Evolutionary conservation across 177 flowering plant genomes (phyloP).

Genomic region (Vitis hybrid): DNA sequence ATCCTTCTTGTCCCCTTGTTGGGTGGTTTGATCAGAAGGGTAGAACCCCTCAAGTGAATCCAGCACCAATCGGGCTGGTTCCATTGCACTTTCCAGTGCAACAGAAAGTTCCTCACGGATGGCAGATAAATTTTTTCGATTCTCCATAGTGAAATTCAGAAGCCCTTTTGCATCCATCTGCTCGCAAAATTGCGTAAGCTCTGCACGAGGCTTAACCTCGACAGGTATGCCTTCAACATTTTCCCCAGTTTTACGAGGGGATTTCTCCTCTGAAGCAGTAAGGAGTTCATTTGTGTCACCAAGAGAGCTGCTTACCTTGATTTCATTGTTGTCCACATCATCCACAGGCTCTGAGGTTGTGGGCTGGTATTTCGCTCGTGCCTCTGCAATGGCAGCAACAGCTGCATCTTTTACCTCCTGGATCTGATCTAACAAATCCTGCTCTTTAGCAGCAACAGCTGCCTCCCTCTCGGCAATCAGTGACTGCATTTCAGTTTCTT

Average conservation of each 20-base stretch:
- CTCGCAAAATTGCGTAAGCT: slow-evolving; percentile 62
- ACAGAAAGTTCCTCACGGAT: slow-evolving; percentile 57
- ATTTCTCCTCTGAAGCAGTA: slow-evolving; percentile 36
- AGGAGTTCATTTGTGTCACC: slow-evolving; percentile 39
- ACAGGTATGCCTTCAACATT: slow-evolving; percentile 35
- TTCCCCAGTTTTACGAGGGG: slow-evolving; percentile 44
- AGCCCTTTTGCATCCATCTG: slow-evolving; percentile 79
- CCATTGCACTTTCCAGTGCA: slow-evolving; percentile 68
- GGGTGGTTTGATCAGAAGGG: slow-evolving; percentile 44
- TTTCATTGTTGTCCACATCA: slow-evolving; percentile 30
- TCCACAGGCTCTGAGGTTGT: slow-evolving; percentile 30
- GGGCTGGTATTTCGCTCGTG: slow-evolving; percentile 35
- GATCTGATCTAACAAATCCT: slow-evolving; percentile 46
- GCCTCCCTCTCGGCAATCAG: slow-evolving; percentile 51
- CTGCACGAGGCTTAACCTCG: slow-evolving; percentile 61
- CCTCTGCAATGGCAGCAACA: slow-evolving; percentile 52
- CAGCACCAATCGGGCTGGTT: slow-evolving; percentile 73
- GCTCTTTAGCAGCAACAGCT: slow-evolving; percentile 57
- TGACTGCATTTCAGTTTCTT: slow-evolving; percentile 35
- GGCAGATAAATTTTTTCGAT: slow-evolving; percentile 37
- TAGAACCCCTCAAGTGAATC: slow-evolving; percentile 65
- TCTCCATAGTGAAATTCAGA: slow-evolving; percentile 52
- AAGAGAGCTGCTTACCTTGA: slow-evolving; percentile 60
- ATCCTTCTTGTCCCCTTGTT: slow-evolving; percentile 43
- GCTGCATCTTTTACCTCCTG: slow-evolving; percentile 73